Percentiles rank a stretch among this genome's conserved stretches.
These are phyloP conservation scores for Arxiozyma bovina DNA, from an alignment of 1,139 yeast species.

Conservation along the genomic window DNA sequence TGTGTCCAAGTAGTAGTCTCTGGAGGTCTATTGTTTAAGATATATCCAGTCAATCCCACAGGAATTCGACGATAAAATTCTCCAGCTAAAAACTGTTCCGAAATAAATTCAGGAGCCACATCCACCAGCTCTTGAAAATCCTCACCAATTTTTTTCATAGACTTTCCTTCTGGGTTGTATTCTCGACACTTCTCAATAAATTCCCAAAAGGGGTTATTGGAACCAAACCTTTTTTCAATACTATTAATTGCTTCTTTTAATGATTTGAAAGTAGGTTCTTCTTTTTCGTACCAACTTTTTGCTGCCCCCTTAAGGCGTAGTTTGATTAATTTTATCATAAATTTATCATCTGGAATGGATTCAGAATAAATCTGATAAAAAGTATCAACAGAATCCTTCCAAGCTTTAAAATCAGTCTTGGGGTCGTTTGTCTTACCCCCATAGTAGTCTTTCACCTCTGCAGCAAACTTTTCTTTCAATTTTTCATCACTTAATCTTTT, in stretches of 20 bases:
- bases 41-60: not conserved
- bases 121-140: not conserved
- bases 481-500: not conserved
- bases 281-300: not conserved
- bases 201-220: not conserved
- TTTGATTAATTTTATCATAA: not conserved
- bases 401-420: not conserved
- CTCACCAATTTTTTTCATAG: not conserved
- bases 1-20: not conserved
- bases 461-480: not conserved
- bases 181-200: not conserved
- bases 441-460: not conserved
- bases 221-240: not conserved
- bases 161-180: not conserved
- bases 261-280: not conserved
- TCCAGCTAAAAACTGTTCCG: not conserved
- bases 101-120: not conserved
- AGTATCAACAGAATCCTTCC: not conserved
- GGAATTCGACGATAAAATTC: not conserved
- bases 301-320: not conserved
- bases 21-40: not conserved
- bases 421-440: slow-evolving; percentile 1
- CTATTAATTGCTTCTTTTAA: not conserved
- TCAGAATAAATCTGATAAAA: not conserved
- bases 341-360: not conserved